These are phyloP conservation scores for Parastagonospora avenae DNA, from an alignment of 2,329 filamentous ascomycete genomes.

Conservation along the genomic window DNA sequence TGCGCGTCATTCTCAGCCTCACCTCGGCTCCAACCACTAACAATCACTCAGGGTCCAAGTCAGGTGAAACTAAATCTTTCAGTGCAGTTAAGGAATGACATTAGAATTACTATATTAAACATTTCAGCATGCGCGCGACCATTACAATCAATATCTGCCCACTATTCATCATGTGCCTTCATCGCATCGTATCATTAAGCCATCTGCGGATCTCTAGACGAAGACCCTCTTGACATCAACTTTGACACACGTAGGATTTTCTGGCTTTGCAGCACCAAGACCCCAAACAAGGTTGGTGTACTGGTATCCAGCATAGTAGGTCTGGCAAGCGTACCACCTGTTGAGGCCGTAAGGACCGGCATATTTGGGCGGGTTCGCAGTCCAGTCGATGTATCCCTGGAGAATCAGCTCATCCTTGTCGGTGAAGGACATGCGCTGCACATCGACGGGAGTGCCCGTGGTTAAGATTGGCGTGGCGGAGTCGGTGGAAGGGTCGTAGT, in stretches of 20 bases:
- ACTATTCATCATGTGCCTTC: not conserved
- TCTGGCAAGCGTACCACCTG: slow-evolving; percentile 55
- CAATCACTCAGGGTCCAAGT: too few species aligned
- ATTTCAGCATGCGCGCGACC: too few species aligned
- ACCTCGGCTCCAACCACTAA: too few species aligned
- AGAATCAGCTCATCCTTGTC: slow-evolving; percentile 46
- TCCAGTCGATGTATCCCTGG: slow-evolving; percentile 49
- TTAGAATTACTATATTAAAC: too few species aligned
- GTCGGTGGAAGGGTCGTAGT: slow-evolving; percentile 47
- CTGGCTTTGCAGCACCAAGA: slow-evolving; percentile 45
- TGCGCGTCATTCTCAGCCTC: too few species aligned
- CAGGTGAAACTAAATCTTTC: too few species aligned
- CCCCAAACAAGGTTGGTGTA: slow-evolving; percentile 54
- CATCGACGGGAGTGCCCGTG: slow-evolving; percentile 25
- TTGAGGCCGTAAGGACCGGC: slow-evolving; percentile 35
- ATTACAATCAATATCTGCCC: too few species aligned
- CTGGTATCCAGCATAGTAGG: slow-evolving; percentile 47
- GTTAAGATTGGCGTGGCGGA: slow-evolving; percentile 51
- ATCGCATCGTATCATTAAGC: too few species aligned
- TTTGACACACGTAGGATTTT: slow-evolving; percentile 54
- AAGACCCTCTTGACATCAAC: slow-evolving; percentile 49
- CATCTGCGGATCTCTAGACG: not conserved
- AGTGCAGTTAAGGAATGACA: too few species aligned
- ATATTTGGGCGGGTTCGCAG: slow-evolving; percentile 36
- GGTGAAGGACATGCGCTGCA: slow-evolving; percentile 50